Percentiles rank a stretch among this genome's conserved stretches.
Conservation (phyloP, 208 protist genomes). For the Leishmania mexicana region DNA sequence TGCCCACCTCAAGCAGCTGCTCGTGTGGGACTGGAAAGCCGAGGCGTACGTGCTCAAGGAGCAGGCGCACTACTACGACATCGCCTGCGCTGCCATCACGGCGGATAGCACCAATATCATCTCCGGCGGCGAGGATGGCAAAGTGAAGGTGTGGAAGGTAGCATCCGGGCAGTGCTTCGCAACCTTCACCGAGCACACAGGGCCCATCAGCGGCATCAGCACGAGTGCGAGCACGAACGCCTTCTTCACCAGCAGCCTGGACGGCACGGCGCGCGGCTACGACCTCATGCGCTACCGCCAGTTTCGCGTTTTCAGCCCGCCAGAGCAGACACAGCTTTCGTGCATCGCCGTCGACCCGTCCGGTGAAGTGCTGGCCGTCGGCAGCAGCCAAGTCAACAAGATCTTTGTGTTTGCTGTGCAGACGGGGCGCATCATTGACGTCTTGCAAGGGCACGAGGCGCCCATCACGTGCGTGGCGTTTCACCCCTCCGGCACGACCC, state of each 20-base stretch:
- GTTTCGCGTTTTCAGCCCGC: slow-evolving; percentile 89
- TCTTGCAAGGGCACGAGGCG: slow-evolving; percentile 89
- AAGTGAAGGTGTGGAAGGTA: slow-evolving; percentile 94
- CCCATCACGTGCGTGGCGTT: slow-evolving; percentile 90
- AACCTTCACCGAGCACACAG: slow-evolving; percentile 93
- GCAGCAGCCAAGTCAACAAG: slow-evolving; percentile 75
- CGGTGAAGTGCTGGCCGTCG: slow-evolving; percentile 89
- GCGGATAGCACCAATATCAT: slow-evolving; percentile 88
- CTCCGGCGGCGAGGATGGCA: slow-evolving; percentile 92
- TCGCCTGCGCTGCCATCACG: slow-evolving; percentile 87
- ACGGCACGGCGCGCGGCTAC: slow-evolving; percentile 92
- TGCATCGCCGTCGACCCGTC: slow-evolving; percentile 93
- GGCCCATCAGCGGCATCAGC: slow-evolving; percentile 82
- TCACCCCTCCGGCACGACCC: slow-evolving; percentile 83
- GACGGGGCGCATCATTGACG: slow-evolving; percentile 90
- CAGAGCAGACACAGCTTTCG: slow-evolving; percentile 84
- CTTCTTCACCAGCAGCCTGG: slow-evolving; percentile 91
- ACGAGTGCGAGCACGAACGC: slow-evolving; percentile 85
- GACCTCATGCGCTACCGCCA: slow-evolving; percentile 91
- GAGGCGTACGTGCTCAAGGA: slow-evolving; percentile 94
- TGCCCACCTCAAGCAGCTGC: slow-evolving; percentile 88
- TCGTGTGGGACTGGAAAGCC: slow-evolving; percentile 95
- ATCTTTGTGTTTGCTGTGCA: slow-evolving; percentile 93
- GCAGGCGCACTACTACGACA: slow-evolving; percentile 94
- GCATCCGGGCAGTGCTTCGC: slow-evolving; percentile 91